Base-by-base conservation (phyloP, 1,284 basidiomycete species). In the Anthracocystis walkeri region DNA sequence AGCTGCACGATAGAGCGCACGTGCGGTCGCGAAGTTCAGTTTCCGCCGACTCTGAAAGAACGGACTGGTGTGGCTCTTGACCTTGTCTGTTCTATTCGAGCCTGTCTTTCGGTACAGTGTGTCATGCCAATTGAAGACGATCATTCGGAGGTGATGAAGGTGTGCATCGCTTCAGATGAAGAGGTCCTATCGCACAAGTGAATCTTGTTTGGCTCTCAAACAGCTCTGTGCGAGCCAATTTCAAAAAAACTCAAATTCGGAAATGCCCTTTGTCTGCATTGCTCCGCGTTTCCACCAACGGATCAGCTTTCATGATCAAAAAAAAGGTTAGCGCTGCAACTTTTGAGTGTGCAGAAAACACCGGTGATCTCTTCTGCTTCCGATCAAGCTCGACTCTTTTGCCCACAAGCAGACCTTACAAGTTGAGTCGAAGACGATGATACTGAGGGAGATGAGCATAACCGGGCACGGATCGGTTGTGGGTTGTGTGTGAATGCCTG, bases 1-100 rank as follows among this genome's bases (percentile, higher is more conserved):
- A 49, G 40, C 58, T 71, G 68, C 68, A 71, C 62, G 42, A 65
- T 45, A 57, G 62, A 65, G 63, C 63, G 68, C 62, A 71, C 68
- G 68, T 71, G 68, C 63, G 63, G 50, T 38, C 42, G 41, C 31
- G 31, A 53, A 38, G 55, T 71, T 71, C 40, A 42, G 35, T n/a
- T 45, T 64, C 63, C 56, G 68, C 62, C 51, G 23, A 42, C 41
- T 42, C 41, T 42, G 12, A 38, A 33, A 16, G 35, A 38, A 14
- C 41, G 18, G 10, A 42, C 18, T n/a, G 20, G 8, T 42, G 3
- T 18, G 7, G 41, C 10, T n/a, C n/a, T 42, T 20, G 41, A 5
- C 18, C 18, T 14, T 14, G 2, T 27, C 44, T 27, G 23, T 21
- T 46, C 25, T 23, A 27, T 14, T 12, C 27, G 42, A 46, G 12